Conservation (phyloP, 1,284 basidiomycete genomes). For the Apiotrichum mycotoxinovorans region DNA sequence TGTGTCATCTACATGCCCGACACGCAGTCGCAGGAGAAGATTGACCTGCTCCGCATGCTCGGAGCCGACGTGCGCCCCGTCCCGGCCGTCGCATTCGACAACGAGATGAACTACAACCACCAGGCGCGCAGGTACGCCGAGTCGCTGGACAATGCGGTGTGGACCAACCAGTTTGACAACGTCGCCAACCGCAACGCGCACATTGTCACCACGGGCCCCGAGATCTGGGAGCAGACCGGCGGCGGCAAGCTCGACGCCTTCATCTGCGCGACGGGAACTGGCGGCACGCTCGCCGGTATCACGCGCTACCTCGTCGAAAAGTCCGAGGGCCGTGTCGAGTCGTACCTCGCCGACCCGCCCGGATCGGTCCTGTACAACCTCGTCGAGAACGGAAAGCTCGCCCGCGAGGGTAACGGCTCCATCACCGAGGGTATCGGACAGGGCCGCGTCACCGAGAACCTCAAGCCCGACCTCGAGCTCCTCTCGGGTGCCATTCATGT, state of each 20-base stretch:
- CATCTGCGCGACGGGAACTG: conserved; percentile 90
- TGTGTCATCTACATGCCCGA: conserved; percentile 99
- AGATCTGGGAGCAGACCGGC: conserved; percentile 88
- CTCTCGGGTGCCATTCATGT: conserved; percentile 80
- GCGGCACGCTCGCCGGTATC: conserved; percentile 88
- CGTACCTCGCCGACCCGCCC: conserved; percentile 95
- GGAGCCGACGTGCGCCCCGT: conserved; percentile 95
- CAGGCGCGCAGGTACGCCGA: conserved; percentile 87
- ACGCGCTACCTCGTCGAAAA: conserved; percentile 83
- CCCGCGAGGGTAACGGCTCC: conserved; percentile 74
- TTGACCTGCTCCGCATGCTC: conserved; percentile 93
- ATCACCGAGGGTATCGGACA: conserved; percentile 99
- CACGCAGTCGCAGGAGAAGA: conserved; percentile 96
- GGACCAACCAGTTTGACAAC: conserved; percentile 99
- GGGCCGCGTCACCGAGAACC: conserved; percentile 92
- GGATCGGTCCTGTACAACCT: conserved; percentile 89
- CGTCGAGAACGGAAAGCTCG: conserved; percentile 72
- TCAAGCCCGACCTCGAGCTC: conserved; percentile 75
- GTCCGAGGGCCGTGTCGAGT: conserved; percentile 73
- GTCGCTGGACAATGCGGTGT: conserved; percentile 81
- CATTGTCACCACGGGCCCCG: conserved; percentile 87
- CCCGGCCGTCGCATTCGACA: conserved; percentile 92
- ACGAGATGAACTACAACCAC: conserved; percentile 97
- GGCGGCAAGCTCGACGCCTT: conserved; percentile 82
- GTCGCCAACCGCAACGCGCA: conserved; percentile 83